Base-by-base conservation (phyloP, 768 basidiomycete genomes). In the Suillus plorans region DNA sequence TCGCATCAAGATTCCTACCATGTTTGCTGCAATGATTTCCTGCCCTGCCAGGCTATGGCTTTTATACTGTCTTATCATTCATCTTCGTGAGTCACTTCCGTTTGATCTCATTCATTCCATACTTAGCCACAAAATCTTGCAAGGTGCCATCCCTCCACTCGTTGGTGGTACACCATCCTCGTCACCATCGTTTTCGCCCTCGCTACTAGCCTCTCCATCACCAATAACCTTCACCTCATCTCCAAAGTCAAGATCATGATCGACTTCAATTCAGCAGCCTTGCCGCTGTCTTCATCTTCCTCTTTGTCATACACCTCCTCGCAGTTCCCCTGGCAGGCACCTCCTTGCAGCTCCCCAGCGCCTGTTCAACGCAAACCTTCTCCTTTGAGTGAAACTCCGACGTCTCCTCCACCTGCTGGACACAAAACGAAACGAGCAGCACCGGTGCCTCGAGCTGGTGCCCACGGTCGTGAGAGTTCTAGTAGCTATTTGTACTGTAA, bases 181-280 rank as follows among this genome's bases (percentile, higher is more conserved):
- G 28, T 74, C 76, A 10, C 69, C 69, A n/a, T 63, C 74, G 14
- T 77, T 79, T 12, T 78, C 78, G 12, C 68, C 73, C 2, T 79
- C 83, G 5, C 73, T 78, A 25, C 78, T 78, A 47, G 74, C 84
- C n/a, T 78, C 79, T 0, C 89, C 91, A 66, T 91, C 91, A 2
- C 87, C 86, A 5, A 70, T 75, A 6, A 87, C 80, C 61, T 81
- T 86, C 61, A 89, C 77, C 25, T 81, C 82, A 8, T 80, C 80
- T 57, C 82, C 82, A 14, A 82, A 73, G 12, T 87, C 88, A 36
- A 89, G 86, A 57, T 89, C 88, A 16, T 83, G 82, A 13, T 80
- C 81, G 56, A 77, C 72, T 67, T 72, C 66, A 65, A 31, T 31
- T 31, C 5, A 31, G 37, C 67, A 44, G 60, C 56, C 42, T 22